A percentile compares a stretch with the other conserved stretches of the same genome.
Evolutionary conservation across 352 stramenopile species (phyloP).

Genomic region (Detonula confervacea): DNA sequence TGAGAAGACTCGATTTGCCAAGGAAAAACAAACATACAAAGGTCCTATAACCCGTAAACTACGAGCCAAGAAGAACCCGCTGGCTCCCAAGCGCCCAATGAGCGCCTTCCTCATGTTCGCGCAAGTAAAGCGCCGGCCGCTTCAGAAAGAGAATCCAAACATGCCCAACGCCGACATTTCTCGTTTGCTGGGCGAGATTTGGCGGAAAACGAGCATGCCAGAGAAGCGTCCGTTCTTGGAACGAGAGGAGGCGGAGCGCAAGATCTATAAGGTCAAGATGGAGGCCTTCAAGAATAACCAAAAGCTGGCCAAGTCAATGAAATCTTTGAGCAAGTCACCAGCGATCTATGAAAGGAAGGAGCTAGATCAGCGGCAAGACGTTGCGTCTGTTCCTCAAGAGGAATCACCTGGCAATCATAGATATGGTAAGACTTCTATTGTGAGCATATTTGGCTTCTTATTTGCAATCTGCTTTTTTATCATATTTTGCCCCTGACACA

Average conservation of each 20-base stretch:
- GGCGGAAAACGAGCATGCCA: constrained; percentile 90
- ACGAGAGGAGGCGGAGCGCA: constrained; percentile 91
- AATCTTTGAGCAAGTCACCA: neutral
- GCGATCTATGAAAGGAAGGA: neutral
- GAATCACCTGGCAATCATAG: constrained; percentile 6
- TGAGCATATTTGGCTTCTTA: neutral
- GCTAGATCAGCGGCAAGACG: constrained; percentile 34
- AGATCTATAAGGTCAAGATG: constrained; percentile 93
- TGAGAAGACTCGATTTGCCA: constrained; percentile 93
- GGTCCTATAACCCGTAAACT: constrained; percentile 91
- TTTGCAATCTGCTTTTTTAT: neutral
- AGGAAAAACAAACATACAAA: constrained; percentile 90
- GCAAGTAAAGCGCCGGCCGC: constrained; percentile 89
- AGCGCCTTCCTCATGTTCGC: constrained; percentile 94
- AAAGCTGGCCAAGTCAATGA: constrained; percentile 37
- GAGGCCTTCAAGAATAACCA: constrained; percentile 50
- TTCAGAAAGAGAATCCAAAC: constrained; percentile 92
- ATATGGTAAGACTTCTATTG: constrained; percentile 17
- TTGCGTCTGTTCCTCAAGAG: constrained; percentile 22
- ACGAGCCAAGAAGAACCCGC: constrained; percentile 92
- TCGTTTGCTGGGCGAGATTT: constrained; percentile 92
- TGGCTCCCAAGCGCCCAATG: constrained; percentile 93
- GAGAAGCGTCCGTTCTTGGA: constrained; percentile 92
- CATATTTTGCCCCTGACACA: neutral
- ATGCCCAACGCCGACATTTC: constrained; percentile 97